A percentile compares a stretch with the other conserved stretches of the same genome.
phyloP scores from a whole-genome alignment of 1,139 yeast genomes.

The Taphrina betulina region DNA sequence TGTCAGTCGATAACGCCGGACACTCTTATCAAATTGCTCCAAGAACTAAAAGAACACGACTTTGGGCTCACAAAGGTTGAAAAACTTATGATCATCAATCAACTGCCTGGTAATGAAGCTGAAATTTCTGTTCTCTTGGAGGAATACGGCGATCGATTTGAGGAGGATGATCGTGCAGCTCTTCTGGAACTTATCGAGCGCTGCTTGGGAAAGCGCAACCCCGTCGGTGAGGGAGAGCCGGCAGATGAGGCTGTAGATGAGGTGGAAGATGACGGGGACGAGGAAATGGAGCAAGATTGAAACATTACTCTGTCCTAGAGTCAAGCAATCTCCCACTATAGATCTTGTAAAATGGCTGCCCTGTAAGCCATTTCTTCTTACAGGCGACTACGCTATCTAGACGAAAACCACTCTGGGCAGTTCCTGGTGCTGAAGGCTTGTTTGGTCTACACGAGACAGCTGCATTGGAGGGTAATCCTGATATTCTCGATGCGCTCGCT shows the following conservation, averaged over 20 bases:
- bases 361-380: too few species aligned
- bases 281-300: too few species aligned
- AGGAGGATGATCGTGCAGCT: constrained; percentile 11
- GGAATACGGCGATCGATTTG: constrained; percentile 32
- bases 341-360: too few species aligned
- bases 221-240: constrained; percentile 4
- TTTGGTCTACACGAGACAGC: too few species aligned
- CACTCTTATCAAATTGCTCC: not conserved
- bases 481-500: constrained; percentile 26
- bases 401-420: too few species aligned
- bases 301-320: too few species aligned
- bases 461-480: constrained; percentile 21
- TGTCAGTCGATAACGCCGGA: constrained; percentile 3
- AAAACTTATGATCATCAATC: constrained; percentile 33
- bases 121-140: constrained; percentile 32
- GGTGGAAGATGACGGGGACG: not conserved
- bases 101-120: constrained; percentile 28
- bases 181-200: constrained; percentile 13
- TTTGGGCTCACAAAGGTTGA: constrained; percentile 32
- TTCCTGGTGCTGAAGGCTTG: too few species aligned
- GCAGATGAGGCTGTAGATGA: not conserved
- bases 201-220: constrained; percentile 7
- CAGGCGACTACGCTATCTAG: too few species aligned
- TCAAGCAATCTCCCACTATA: too few species aligned
- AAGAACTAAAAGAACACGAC: not conserved